A percentile compares a stretch with the other conserved stretches of the same genome.
These are phyloP conservation scores for Fusarium solani-melongenae DNA, from an alignment of 2,329 filamentous ascomycete species.

Conservation along the genomic window DNA sequence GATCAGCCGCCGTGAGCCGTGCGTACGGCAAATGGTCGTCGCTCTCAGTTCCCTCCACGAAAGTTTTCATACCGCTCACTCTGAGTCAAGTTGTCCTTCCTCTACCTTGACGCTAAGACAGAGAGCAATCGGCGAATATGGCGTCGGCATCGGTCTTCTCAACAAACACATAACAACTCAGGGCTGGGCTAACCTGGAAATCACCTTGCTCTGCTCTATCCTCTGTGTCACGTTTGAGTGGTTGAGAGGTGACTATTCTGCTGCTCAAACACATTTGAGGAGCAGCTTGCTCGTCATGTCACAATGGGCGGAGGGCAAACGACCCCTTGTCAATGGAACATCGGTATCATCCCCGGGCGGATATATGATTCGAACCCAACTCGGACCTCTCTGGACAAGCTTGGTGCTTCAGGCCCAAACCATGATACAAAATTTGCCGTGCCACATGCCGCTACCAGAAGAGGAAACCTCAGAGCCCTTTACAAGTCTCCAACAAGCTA, in stretches of 20 bases:
- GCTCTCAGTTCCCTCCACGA: conserved; percentile 29
- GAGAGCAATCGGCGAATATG: conserved; percentile 19
- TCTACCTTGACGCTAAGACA: background rate
- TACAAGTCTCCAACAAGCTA: conserved; percentile 13
- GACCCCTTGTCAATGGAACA: conserved; percentile 1
- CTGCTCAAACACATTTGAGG: conserved; percentile 23
- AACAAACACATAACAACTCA: conserved; percentile 27
- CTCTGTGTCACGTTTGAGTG: conserved; percentile 36
- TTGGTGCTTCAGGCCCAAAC: conserved; percentile 22
- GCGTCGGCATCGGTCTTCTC: conserved; percentile 12
- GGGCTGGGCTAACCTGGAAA: conserved; percentile 24
- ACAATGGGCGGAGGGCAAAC: conserved; percentile 13
- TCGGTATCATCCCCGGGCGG: conserved; percentile 29
- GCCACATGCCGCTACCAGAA: background rate
- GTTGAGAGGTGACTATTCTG: conserved; percentile 26
- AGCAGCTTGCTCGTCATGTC: conserved; percentile 23
- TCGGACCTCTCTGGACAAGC: conserved; percentile 22
- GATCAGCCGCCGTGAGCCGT: conserved; percentile 28
- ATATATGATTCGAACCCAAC: conserved; percentile 18
- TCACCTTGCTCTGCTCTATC: conserved; percentile 29
- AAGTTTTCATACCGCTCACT: conserved; percentile 19
- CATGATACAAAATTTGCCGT: conserved; percentile 8
- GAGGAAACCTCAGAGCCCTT: conserved; percentile 3
- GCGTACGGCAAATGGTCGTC: conserved; percentile 28
- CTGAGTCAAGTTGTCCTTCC: background rate